phyloP scores from a whole-genome alignment of 345 rosid genomes.

The Cochlearia excelsa region DNA sequence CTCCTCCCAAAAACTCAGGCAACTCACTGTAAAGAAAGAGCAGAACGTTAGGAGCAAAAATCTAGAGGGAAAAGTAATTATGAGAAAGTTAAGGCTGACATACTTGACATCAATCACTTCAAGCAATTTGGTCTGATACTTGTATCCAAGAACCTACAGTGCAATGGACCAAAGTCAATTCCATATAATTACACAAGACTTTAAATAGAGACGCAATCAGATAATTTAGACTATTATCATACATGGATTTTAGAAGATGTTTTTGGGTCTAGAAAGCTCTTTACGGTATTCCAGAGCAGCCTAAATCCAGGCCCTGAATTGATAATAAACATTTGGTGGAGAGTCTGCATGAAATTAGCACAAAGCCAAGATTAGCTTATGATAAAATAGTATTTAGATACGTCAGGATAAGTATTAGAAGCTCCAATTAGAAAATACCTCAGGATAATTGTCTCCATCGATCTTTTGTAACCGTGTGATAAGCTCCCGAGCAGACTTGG shows the following conservation, averaged over 20 bases:
- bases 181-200: not conserved
- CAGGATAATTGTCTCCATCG: conserved; percentile 97
- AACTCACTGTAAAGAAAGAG: conserved; percentile 26
- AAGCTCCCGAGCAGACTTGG: conserved; percentile 93
- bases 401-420: conserved; percentile 36
- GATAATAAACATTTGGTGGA: conserved; percentile 95
- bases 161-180: not conserved
- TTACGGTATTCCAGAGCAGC: conserved; percentile 81
- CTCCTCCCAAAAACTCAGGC: conserved; percentile 42
- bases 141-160: conserved; percentile 89
- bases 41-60: not conserved
- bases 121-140: conserved; percentile 86
- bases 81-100: conserved; percentile 15
- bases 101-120: conserved; percentile 92
- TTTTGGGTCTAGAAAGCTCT: conserved; percentile 87
- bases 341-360: conserved; percentile 62
- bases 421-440: conserved; percentile 46
- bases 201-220: conserved; percentile 1
- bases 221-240: conserved; percentile 33
- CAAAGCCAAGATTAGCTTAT: conserved; percentile 36
- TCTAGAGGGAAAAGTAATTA: not conserved
- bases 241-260: conserved; percentile 96
- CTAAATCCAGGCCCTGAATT: conserved; percentile 97
- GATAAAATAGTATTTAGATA: conserved; percentile 43
- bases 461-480: conserved; percentile 85